Percentiles rank a stretch among this genome's conserved stretches.
These are phyloP conservation scores for Lichtheimia corymbifera DNA, from an alignment of 371 early-diverging fungal genomes.

Conservation along the genomic window DNA sequence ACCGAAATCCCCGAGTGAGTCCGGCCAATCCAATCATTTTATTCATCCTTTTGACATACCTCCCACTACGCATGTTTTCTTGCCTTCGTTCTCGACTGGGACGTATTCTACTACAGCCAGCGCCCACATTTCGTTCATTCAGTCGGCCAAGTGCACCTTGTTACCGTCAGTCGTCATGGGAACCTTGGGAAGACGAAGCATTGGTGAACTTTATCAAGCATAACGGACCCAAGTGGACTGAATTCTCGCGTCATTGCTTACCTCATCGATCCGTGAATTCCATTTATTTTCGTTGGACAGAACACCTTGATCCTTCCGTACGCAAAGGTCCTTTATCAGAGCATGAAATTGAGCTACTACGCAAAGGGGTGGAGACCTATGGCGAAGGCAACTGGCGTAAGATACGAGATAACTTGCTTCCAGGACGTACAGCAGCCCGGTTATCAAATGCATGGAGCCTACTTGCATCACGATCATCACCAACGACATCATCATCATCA, in stretches of 20 bases:
- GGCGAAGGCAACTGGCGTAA: slow-evolving; percentile 27
- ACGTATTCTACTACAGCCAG: too few species aligned
- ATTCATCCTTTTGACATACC: too few species aligned
- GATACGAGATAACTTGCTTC: slow-evolving; percentile 28
- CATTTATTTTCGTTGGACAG: slow-evolving; percentile 29
- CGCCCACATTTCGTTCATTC: too few species aligned
- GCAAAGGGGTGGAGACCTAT: slow-evolving; percentile 15
- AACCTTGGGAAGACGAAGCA: slow-evolving; percentile 40
- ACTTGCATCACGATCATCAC: too few species aligned
- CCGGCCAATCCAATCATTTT: too few species aligned
- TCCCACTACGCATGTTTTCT: too few species aligned
- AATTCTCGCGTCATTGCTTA: slow-evolving; percentile 30
- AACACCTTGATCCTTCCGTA: slow-evolving; percentile 20
- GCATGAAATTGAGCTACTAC: slow-evolving; percentile 19
- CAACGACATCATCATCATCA: too few species aligned
- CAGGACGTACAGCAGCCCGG: slow-evolving; percentile 21
- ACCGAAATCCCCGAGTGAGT: too few species aligned
- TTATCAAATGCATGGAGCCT: too few species aligned
- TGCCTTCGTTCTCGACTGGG: too few species aligned
- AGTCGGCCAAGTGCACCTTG: too few species aligned
- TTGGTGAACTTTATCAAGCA: slow-evolving; percentile 29
- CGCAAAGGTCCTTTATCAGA: slow-evolving; percentile 31
- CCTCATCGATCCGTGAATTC: slow-evolving; percentile 30
- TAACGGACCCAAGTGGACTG: slow-evolving; percentile 36
- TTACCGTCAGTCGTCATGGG: slow-evolving; percentile 19